Evolutionary conservation across 2,329 filamentous ascomycete species (phyloP).

Genomic region (Fusarium floridanum): DNA sequence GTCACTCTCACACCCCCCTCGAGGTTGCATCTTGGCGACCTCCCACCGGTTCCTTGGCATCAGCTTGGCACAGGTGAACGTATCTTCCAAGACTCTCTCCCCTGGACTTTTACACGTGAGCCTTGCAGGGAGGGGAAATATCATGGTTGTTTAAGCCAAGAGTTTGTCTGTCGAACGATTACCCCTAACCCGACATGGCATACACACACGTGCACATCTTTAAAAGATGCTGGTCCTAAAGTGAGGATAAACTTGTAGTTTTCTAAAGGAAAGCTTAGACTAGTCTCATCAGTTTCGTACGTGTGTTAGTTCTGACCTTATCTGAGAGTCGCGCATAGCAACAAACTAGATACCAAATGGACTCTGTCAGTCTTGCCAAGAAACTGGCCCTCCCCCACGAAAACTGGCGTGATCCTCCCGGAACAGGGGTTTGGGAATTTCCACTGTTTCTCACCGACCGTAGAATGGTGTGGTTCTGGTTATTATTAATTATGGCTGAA

Average conservation of each 20-base stretch:
- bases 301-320: not conserved
- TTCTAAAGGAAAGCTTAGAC: not conserved
- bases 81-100: not conserved
- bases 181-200: not conserved
- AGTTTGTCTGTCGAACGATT: not conserved
- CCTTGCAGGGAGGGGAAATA: not conserved
- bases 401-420: not conserved
- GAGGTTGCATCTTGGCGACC: not conserved
- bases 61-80: not conserved
- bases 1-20: slow-evolving; percentile 2
- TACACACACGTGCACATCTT: not conserved
- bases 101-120: not conserved
- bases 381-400: no score
- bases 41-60: slow-evolving; percentile 10
- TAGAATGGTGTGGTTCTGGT: no score
- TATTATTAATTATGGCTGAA: no score
- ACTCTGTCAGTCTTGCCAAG: not conserved
- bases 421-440: not conserved
- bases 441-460: not conserved
- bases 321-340: not conserved
- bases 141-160: not conserved
- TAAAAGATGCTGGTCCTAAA: not conserved
- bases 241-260: not conserved
- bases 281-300: not conserved
- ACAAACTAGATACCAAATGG: not conserved